These are phyloP conservation scores for Suillus sp. DNA, from an alignment of 768 basidiomycete species.

Conservation along the genomic window DNA sequence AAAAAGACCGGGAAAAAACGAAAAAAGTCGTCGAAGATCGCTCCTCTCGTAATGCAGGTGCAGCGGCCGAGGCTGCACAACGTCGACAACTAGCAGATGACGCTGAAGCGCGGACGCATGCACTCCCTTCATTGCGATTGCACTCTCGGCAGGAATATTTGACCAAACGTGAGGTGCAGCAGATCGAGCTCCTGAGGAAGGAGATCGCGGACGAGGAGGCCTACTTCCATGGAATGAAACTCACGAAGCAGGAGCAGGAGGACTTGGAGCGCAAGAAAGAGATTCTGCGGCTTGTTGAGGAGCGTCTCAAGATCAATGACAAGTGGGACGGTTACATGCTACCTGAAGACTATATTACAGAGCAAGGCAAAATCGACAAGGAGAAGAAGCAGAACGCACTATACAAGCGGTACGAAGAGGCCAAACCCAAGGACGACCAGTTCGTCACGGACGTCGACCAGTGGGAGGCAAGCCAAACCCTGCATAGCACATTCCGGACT, in stretches of 20 bases:
- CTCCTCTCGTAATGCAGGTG: conserved; percentile 70
- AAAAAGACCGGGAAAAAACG: conserved; percentile 80
- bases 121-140: conserved; percentile 74
- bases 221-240: conserved; percentile 87
- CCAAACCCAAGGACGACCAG: conserved; percentile 87
- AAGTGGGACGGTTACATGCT: conserved; percentile 95
- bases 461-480: conserved; percentile 93
- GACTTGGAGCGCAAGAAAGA: conserved; percentile 94
- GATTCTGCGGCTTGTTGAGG: conserved; percentile 87
- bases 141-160: conserved; percentile 95
- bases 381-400: conserved; percentile 93
- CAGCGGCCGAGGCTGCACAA: conserved; percentile 78
- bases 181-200: conserved; percentile 87
- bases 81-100: conserved; percentile 85
- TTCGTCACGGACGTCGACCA: conserved; percentile 97
- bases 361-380: conserved; percentile 97
- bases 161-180: conserved; percentile 94
- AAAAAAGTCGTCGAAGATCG: conserved; percentile 93
- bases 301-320: conserved; percentile 92
- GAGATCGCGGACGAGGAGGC: conserved; percentile 95
- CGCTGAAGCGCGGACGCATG: conserved; percentile 51
- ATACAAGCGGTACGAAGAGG: conserved; percentile 94
- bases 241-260: conserved; percentile 78
- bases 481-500: conserved; percentile 84
- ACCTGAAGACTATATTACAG: conserved; percentile 97